These are phyloP conservation scores for Candida awuae DNA, from an alignment of 805 yeast species.

Conservation along the genomic window DNA sequence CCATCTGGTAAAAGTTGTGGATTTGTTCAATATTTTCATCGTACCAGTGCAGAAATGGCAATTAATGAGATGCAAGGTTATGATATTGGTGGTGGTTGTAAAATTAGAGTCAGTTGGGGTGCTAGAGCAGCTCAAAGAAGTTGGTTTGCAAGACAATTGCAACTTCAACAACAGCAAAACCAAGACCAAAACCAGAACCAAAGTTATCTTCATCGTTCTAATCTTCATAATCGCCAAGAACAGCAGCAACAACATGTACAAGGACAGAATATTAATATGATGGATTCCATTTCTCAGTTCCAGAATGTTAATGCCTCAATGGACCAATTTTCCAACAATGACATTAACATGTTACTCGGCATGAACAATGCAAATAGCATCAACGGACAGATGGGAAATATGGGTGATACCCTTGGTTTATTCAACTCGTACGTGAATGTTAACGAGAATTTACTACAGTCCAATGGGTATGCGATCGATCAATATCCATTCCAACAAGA, in stretches of 20 bases:
- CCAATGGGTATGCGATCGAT: conserved; percentile 13
- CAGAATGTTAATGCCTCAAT: not conserved
- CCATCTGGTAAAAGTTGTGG: conserved; percentile 78
- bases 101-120: conserved; percentile 87
- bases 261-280: not conserved
- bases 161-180: conserved; percentile 20
- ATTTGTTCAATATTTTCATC: conserved; percentile 70
- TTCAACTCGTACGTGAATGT: conserved; percentile 18
- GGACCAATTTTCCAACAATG: conserved; percentile 6
- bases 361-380: not conserved
- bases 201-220: not conserved
- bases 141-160: conserved; percentile 29
- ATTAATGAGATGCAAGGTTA: conserved; percentile 84
- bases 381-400: conserved; percentile 12
- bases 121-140: conserved; percentile 41
- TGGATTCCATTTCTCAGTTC: conserved; percentile 18
- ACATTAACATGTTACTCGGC: conserved; percentile 10
- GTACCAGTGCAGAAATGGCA: conserved; percentile 80
- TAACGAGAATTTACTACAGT: conserved; percentile 17
- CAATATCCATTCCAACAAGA: conserved; percentile 21
- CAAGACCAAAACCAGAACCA: not conserved
- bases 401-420: conserved; percentile 21
- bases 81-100: conserved; percentile 67
- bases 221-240: conserved; percentile 2
- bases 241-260: conserved; percentile 12